Evolutionary conservation across 106 monocot species (phyloP).

Genomic region (Dioscorea alata): DNA sequence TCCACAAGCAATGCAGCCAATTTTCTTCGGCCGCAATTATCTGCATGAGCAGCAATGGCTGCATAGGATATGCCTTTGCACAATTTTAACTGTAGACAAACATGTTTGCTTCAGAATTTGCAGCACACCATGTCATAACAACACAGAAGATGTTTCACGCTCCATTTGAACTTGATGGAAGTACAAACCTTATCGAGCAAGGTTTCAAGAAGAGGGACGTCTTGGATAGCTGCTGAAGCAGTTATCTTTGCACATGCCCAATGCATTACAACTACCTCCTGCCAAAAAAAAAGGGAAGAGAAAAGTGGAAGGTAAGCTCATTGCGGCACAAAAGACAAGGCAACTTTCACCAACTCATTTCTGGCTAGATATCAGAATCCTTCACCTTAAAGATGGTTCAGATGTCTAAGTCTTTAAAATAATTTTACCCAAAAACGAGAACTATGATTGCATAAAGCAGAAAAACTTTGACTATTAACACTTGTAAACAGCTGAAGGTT

Average conservation of each 20-base stretch:
- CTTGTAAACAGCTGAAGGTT: too few relatives aligned
- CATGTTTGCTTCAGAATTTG: conserved; percentile 8
- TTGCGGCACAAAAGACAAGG: too few relatives aligned
- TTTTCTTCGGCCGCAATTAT: conserved; percentile 72
- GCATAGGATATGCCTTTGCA: conserved; percentile 96
- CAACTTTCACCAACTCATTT: too few relatives aligned
- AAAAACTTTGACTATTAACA: too few relatives aligned
- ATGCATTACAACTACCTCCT: conserved; percentile 98
- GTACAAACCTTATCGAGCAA: conserved; percentile 83
- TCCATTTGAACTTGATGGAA: conserved; percentile 3
- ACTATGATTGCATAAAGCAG: too few relatives aligned
- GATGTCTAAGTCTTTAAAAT: too few relatives aligned
- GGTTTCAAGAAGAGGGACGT: conserved; percentile 64
- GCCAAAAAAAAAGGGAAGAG: conserved; percentile 10
- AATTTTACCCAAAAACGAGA: too few relatives aligned
- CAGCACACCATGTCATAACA: neutral
- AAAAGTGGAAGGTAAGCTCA: neutral
- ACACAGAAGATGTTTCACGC: neutral
- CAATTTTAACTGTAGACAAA: conserved; percentile 68
- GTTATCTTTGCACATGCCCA: conserved; percentile 97
- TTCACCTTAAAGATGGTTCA: too few relatives aligned
- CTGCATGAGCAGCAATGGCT: conserved; percentile 89
- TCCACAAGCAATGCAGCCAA: conserved; percentile 88
- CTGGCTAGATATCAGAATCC: too few relatives aligned
- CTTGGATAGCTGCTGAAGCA: conserved; percentile 54